These are phyloP conservation scores for Mycena galopus DNA, from an alignment of 768 basidiomycete genomes.

Conservation along the genomic window DNA sequence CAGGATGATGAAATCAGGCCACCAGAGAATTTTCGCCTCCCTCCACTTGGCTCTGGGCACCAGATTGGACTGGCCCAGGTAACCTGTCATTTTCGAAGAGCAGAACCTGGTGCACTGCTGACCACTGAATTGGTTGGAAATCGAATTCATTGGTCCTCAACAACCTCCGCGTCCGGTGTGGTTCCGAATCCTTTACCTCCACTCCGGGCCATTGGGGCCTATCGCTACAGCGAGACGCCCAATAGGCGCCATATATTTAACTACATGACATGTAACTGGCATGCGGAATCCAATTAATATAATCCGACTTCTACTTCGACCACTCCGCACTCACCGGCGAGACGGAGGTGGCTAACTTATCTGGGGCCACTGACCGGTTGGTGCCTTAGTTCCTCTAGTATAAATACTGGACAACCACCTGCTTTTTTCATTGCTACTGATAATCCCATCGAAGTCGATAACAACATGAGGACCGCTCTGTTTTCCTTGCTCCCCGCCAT, in stretches of 20 bases:
- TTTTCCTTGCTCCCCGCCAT: not conserved
- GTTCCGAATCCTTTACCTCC: not conserved
- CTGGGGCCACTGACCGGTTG: not conserved
- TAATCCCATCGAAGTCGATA: slow-evolving; percentile 1
- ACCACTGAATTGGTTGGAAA: not conserved
- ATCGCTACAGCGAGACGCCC: slow-evolving; percentile 2
- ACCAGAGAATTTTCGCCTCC: no score
- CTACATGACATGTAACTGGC: not conserved
- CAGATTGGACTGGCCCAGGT: no score
- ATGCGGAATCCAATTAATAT: not conserved
- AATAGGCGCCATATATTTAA: not conserved
- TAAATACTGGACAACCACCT: slow-evolving; percentile 14
- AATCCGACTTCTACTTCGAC: not conserved
- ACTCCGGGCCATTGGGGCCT: not conserved
- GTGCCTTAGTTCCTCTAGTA: not conserved
- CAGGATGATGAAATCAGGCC: no score
- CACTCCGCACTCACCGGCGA: slow-evolving; percentile 8
- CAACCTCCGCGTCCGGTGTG: not conserved
- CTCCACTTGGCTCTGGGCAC: no score
- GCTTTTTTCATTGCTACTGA: not conserved
- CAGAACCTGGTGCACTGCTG: no score
- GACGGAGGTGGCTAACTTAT: not conserved
- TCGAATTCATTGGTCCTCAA: slow-evolving; percentile 7
- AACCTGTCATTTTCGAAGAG: no score
- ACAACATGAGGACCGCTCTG: slow-evolving; percentile 9